Conservation (phyloP, 768 basidiomycete species). For the Daedalea quercina region DNA sequence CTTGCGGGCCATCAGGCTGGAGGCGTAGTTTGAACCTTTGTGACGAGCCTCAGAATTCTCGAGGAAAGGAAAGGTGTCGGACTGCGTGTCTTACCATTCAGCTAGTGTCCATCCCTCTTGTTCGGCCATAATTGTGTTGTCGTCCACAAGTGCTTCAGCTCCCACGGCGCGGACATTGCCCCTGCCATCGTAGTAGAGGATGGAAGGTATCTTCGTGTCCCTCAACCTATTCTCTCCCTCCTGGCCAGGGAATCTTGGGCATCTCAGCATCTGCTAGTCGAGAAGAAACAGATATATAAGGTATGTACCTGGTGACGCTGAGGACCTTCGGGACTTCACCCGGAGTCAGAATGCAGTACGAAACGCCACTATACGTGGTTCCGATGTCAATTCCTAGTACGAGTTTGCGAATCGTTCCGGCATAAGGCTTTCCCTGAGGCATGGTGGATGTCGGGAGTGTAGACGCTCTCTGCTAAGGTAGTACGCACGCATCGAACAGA, state of each 20-base stretch:
- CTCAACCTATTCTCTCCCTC: slow-evolving; percentile 26
- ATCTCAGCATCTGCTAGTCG: background rate
- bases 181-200: slow-evolving; percentile 37
- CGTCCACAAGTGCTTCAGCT: slow-evolving; percentile 29
- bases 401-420: slow-evolving; percentile 33
- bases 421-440: slow-evolving; percentile 22
- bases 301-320: slow-evolving; percentile 31
- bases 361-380: slow-evolving; percentile 44
- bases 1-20: background rate
- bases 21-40: slow-evolving; percentile 17
- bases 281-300: no score
- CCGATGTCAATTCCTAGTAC: slow-evolving; percentile 48
- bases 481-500: no score
- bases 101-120: slow-evolving; percentile 17
- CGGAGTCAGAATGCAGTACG: slow-evolving; percentile 34
- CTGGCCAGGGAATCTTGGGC: slow-evolving; percentile 33
- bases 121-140: background rate
- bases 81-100: slow-evolving; percentile 5
- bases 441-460: background rate
- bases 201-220: slow-evolving; percentile 42
- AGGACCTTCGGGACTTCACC: slow-evolving; percentile 33
- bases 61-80: background rate
- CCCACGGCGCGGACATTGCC: slow-evolving; percentile 36
- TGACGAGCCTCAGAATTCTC: no score
- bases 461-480: no score